These are phyloP conservation scores for Ogataea neopini DNA, from an alignment of 805 yeast genomes.

Conservation along the genomic window DNA sequence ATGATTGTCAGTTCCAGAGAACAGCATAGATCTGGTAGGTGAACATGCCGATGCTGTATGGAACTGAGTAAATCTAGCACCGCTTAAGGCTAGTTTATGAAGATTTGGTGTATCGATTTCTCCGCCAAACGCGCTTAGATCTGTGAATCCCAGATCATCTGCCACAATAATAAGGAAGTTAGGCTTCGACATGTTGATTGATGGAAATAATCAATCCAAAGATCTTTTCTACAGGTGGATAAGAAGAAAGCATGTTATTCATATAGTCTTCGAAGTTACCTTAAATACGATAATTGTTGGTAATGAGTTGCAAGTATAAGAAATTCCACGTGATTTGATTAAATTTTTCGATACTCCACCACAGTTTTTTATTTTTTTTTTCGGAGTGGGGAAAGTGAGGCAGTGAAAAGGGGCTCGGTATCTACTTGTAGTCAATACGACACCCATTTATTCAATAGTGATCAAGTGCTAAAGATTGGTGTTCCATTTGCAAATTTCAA, in stretches of 20 bases:
- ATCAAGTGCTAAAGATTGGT: no score
- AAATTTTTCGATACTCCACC: not conserved
- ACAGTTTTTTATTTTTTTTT: not conserved
- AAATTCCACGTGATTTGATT: constrained; percentile 1
- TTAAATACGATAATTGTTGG: not conserved
- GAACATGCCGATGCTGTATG: constrained; percentile 68
- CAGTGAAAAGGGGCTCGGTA: no score
- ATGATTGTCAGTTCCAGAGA: constrained; percentile 63
- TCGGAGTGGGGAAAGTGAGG: not conserved
- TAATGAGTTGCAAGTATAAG: not conserved
- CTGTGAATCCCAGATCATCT: constrained; percentile 64
- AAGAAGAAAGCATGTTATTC: no score
- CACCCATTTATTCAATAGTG: no score
- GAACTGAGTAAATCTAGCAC: constrained; percentile 55
- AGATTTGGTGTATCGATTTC: constrained; percentile 59
- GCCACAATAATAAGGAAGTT: constrained; percentile 59
- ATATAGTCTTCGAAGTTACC: no score
- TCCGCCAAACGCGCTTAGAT: constrained; percentile 53
- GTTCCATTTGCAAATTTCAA: no score
- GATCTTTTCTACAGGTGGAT: no score
- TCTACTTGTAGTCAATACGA: no score
- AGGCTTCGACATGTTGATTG: constrained; percentile 37
- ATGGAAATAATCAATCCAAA: no score
- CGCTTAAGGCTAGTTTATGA: constrained; percentile 43
- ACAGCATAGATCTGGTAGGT: constrained; percentile 61